These are phyloP conservation scores for Lojkania enalia DNA, from an alignment of 2,329 filamentous ascomycete genomes.

Conservation along the genomic window DNA sequence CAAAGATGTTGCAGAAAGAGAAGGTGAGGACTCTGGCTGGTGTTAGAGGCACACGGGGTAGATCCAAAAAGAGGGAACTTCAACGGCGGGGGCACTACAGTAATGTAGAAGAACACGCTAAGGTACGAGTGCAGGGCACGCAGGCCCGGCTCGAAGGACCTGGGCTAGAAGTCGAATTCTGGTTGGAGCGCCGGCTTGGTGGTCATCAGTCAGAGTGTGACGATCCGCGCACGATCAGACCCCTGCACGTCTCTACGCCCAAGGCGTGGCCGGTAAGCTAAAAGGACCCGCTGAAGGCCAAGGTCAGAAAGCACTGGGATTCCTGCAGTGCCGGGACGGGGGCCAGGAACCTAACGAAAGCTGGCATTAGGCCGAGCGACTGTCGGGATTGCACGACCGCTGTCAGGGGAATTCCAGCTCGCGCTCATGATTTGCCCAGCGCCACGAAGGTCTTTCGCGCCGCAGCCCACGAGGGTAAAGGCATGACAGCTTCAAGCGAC, in stretches of 20 bases:
- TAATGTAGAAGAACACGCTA: constrained; percentile 34
- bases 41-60: constrained; percentile 25
- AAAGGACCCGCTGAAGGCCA: constrained; percentile 23
- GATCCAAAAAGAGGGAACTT: constrained; percentile 24
- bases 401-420: constrained; percentile 4
- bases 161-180: constrained; percentile 30
- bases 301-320: constrained; percentile 25
- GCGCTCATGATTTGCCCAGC: constrained; percentile 21
- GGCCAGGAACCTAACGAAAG: constrained; percentile 26
- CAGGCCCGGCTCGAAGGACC: constrained; percentile 25
- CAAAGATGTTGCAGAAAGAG: constrained; percentile 18
- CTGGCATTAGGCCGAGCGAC: constrained; percentile 5
- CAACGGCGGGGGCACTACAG: constrained; percentile 29
- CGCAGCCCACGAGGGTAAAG: constrained; percentile 6
- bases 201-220: constrained; percentile 23
- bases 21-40: constrained; percentile 25
- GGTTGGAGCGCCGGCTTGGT: constrained; percentile 35
- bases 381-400: constrained; percentile 6
- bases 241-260: constrained; percentile 30
- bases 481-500: constrained; percentile 2
- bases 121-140: constrained; percentile 26
- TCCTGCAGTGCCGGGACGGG: constrained; percentile 26
- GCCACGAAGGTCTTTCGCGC: constrained; percentile 10
- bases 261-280: constrained; percentile 25
- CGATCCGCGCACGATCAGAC: constrained; percentile 33